phyloP scores from a whole-genome alignment of 2,329 filamentous ascomycete species.

The Cyphellophora attinorum region DNA sequence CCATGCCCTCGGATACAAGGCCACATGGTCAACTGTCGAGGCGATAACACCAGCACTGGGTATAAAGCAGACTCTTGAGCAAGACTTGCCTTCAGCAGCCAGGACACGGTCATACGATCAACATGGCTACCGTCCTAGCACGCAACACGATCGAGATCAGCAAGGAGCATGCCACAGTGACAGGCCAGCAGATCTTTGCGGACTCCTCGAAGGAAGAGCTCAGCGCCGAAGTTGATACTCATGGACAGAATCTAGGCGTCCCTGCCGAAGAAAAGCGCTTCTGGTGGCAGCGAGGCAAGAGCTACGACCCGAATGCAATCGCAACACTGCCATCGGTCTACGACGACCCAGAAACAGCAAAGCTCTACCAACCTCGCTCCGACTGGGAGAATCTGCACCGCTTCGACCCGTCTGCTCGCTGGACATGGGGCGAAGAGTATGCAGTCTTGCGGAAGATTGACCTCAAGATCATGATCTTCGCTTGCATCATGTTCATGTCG shows the following conservation, averaged over 20 bases:
- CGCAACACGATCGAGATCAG: background rate
- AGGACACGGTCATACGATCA: too few relatives aligned
- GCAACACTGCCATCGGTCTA: conserved; percentile 34
- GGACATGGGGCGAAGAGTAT: conserved; percentile 21
- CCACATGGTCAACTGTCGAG: too few relatives aligned
- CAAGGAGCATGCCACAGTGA: background rate
- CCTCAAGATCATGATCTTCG: conserved; percentile 21
- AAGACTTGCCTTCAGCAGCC: too few relatives aligned
- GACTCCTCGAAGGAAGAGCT: conserved; percentile 1
- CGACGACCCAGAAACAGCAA: conserved; percentile 32
- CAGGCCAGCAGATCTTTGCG: background rate
- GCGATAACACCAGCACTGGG: too few relatives aligned
- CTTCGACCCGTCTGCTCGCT: conserved; percentile 23
- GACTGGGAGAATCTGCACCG: conserved; percentile 30
- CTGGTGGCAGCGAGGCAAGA: conserved; percentile 21
- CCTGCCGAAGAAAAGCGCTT: conserved; percentile 18
- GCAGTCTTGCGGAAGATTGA: conserved; percentile 18
- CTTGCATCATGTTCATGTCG: conserved; percentile 50
- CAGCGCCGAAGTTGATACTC: background rate
- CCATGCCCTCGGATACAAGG: too few relatives aligned
- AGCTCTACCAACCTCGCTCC: conserved; percentile 22
- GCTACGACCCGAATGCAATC: conserved; percentile 20
- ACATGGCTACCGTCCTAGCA: conserved; percentile 1
- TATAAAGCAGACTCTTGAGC: too few relatives aligned
- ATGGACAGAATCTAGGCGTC: conserved; percentile 11